These are phyloP conservation scores for Papiliotrema fonsecae DNA, from an alignment of 1,284 basidiomycete genomes.

Conservation along the genomic window DNA sequence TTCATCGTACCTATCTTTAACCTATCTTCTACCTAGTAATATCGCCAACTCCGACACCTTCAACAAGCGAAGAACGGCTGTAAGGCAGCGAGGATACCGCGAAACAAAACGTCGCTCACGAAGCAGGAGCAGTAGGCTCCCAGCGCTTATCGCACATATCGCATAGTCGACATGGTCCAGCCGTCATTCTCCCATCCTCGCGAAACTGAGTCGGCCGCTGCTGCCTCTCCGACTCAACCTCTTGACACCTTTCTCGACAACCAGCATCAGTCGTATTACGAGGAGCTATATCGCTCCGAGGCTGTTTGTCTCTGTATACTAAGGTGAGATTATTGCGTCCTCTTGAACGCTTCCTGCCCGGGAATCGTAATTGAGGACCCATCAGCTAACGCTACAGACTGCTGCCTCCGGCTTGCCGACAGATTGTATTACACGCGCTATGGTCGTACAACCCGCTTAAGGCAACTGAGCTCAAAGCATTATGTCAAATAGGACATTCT, in stretches of 20 bases:
- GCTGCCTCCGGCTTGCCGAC: conserved; percentile 77
- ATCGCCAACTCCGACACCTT: too few relatives aligned
- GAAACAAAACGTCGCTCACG: too few relatives aligned
- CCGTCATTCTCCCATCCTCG: conserved; percentile 32
- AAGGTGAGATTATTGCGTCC: conserved; percentile 54
- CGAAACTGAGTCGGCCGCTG: conserved; percentile 4
- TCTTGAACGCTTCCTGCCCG: not conserved
- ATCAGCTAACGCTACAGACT: conserved; percentile 56
- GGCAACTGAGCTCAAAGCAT: conserved; percentile 67
- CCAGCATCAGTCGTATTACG: conserved; percentile 77
- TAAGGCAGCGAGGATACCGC: too few relatives aligned
- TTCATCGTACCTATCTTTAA: not conserved
- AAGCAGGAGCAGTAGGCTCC: too few relatives aligned
- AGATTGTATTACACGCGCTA: conserved; percentile 83
- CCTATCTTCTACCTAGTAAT: too few relatives aligned
- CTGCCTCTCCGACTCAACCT: conserved; percentile 35
- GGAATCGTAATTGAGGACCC: too few relatives aligned
- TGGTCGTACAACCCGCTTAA: conserved; percentile 81
- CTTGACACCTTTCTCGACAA: conserved; percentile 70
- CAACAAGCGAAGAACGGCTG: too few relatives aligned
- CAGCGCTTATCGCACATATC: too few relatives aligned
- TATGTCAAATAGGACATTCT: conserved; percentile 61
- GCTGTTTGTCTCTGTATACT: conserved; percentile 93
- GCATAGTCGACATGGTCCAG: conserved; percentile 32
- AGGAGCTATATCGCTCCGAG: conserved; percentile 78